phyloP scores from a whole-genome alignment of 1,284 basidiomycete species.

The Leccinum fuscescens region DNA sequence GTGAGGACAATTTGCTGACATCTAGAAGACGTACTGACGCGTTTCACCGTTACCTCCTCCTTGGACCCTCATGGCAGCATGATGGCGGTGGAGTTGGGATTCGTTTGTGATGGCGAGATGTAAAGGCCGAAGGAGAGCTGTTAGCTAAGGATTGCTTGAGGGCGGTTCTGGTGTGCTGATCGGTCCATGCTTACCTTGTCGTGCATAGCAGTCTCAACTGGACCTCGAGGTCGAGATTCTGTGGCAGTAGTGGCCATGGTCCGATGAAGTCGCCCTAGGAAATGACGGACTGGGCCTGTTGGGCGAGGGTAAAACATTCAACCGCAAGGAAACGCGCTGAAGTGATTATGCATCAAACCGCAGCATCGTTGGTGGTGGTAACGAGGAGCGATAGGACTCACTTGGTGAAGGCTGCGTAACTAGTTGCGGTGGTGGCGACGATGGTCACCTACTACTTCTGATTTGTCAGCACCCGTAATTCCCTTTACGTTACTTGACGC shows the following conservation, averaged over 20 bases:
- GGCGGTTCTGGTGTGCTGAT: slow-evolving; percentile 22
- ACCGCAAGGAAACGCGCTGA: slow-evolving; percentile 14
- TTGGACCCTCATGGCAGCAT: slow-evolving; percentile 68
- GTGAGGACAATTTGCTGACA: slow-evolving; percentile 22
- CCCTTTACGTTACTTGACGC: not conserved
- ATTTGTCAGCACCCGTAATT: slow-evolving; percentile 21
- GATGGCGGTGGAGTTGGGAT: slow-evolving; percentile 75
- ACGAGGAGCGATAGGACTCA: slow-evolving; percentile 9
- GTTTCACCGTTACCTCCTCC: slow-evolving; percentile 64
- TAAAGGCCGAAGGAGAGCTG: slow-evolving; percentile 52
- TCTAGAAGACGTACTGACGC: slow-evolving; percentile 50
- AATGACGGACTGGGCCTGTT: slow-evolving; percentile 22
- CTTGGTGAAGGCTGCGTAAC: slow-evolving; percentile 10
- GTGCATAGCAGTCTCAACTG: slow-evolving; percentile 47
- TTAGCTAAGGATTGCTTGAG: slow-evolving; percentile 46
- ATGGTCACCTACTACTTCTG: not conserved
- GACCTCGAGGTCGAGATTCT: slow-evolving; percentile 34
- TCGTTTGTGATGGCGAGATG: slow-evolving; percentile 67
- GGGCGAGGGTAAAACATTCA: slow-evolving; percentile 27
- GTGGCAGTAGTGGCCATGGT: slow-evolving; percentile 29
- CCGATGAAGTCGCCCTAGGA: slow-evolving; percentile 20
- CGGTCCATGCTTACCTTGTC: slow-evolving; percentile 48
- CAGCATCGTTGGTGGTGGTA: slow-evolving; percentile 14
- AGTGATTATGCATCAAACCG: slow-evolving; percentile 20
- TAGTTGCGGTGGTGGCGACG: not conserved